Conservation (phyloP, 176 grass and related monocot genomes). For the Typha latifolia region DNA sequence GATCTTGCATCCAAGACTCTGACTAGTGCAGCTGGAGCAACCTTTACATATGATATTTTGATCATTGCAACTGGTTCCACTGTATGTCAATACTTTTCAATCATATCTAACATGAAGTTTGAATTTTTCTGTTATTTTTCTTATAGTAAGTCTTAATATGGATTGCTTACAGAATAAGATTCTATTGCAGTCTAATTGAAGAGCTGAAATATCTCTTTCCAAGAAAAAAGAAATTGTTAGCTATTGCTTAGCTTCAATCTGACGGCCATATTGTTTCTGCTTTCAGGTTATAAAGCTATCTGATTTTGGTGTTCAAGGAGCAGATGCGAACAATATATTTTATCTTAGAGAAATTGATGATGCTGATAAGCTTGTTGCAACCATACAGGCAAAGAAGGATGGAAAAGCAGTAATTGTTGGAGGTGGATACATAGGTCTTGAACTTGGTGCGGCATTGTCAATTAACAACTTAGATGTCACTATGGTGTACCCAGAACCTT, state of each 20-base stretch:
- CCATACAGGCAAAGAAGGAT: conserved; percentile 90
- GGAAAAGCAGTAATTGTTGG: conserved; percentile 88
- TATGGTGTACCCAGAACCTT: conserved; percentile 97
- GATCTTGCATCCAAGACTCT: conserved; percentile 72
- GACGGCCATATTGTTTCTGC: background rate
- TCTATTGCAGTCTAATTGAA: background rate
- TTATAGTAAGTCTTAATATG: background rate
- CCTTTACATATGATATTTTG: conserved; percentile 83
- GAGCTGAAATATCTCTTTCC: background rate
- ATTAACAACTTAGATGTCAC: conserved; percentile 88
- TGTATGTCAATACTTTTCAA: conserved; percentile 31
- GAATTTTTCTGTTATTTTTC: background rate
- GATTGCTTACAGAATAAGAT: background rate
- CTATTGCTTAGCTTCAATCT: background rate
- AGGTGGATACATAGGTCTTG: conserved; percentile 94
- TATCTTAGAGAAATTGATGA: conserved; percentile 88
- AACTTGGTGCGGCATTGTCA: conserved; percentile 65
- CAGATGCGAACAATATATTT: conserved; percentile 84
- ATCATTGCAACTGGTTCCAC: conserved; percentile 89
- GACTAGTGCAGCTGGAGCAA: conserved; percentile 57
- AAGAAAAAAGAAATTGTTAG: background rate
- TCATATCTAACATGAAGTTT: background rate
- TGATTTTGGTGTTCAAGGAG: conserved; percentile 85
- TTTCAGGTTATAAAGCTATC: conserved; percentile 71
- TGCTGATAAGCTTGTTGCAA: conserved; percentile 65